phyloP scores from a whole-genome alignment of 2,329 filamentous ascomycete genomes.

The Fusarium nanum region DNA sequence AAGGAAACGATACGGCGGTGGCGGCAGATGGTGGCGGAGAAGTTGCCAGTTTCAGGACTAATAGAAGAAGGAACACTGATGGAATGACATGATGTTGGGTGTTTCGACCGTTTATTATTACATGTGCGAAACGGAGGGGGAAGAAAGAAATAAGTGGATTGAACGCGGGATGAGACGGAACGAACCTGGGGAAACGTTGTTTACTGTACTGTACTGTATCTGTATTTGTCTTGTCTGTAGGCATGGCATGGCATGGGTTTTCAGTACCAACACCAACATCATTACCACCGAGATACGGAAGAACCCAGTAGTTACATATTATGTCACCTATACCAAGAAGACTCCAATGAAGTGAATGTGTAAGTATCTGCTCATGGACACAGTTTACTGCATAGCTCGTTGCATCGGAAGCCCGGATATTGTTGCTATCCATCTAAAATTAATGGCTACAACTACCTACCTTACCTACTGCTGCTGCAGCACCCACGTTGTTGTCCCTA shows the following conservation, averaged over 20 bases:
- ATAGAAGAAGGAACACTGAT: slow-evolving; percentile 8
- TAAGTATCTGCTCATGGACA: not conserved
- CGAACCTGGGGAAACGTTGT: slow-evolving; percentile 23
- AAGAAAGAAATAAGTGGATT: slow-evolving; percentile 30
- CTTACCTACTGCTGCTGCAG: not conserved
- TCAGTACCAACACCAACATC: not conserved
- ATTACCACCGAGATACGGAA: not conserved
- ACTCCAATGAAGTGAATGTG: not conserved
- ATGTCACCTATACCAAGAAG: not conserved
- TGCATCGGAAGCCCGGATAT: not conserved
- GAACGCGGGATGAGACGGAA: slow-evolving; percentile 21
- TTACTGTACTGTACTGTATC: not conserved
- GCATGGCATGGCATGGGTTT: not conserved
- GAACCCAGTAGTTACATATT: not conserved
- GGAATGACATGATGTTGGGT: slow-evolving; percentile 23
- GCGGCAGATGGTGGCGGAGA: slow-evolving; percentile 11
- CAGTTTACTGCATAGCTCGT: not conserved
- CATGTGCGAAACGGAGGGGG: slow-evolving; percentile 1
- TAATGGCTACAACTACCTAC: not conserved
- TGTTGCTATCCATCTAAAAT: not conserved
- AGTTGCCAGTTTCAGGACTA: slow-evolving; percentile 33
- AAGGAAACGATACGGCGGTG: slow-evolving; percentile 6
- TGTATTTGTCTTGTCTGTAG: not conserved
- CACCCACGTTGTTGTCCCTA: not conserved
- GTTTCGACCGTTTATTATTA: slow-evolving; percentile 3